Evolutionary conservation across 2,329 filamentous ascomycete species (phyloP).

Genomic region (Grosmannia clavigera): DNA sequence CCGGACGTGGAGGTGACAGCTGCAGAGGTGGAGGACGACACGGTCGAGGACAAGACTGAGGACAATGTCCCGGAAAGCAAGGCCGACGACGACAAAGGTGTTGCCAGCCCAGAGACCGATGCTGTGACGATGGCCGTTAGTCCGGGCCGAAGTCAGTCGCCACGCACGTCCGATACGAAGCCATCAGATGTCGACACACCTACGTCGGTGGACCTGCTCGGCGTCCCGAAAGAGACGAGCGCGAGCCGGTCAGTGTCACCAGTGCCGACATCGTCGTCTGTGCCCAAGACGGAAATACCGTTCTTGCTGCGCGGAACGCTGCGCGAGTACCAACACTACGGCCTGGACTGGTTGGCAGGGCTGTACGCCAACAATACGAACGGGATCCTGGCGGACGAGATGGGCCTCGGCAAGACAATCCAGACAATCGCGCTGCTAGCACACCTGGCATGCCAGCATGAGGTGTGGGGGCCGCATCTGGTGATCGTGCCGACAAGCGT

Average conservation of each 20-base stretch:
- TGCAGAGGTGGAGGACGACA: conserved; percentile 14
- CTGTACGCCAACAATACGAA: conserved; percentile 89
- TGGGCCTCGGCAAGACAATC: conserved; percentile 97
- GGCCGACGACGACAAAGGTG: conserved; percentile 10
- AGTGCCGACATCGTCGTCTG: conserved; percentile 19
- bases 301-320: conserved; percentile 77
- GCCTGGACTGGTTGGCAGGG: conserved; percentile 92
- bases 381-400: conserved; percentile 93
- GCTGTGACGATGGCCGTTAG: conserved; percentile 29
- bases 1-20: conserved; percentile 16
- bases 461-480: conserved; percentile 91
- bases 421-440: conserved; percentile 92
- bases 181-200: conserved; percentile 34
- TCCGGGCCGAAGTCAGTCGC: conserved; percentile 33
- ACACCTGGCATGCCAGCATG: conserved; percentile 78
- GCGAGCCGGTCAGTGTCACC: conserved; percentile 22
- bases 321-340: conserved; percentile 91
- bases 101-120: conserved; percentile 29
- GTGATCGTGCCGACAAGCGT: conserved; percentile 96
- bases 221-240: conserved; percentile 18
- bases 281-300: conserved; percentile 57
- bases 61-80: neutral
- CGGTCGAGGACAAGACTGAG: neutral
- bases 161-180: conserved; percentile 37
- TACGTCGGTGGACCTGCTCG: conserved; percentile 17